Percentiles rank a stretch among this genome's conserved stretches.
Evolutionary conservation across 495 filamentous ascomycete genomes (phyloP).

Genomic region (Xylaria venustula): DNA sequence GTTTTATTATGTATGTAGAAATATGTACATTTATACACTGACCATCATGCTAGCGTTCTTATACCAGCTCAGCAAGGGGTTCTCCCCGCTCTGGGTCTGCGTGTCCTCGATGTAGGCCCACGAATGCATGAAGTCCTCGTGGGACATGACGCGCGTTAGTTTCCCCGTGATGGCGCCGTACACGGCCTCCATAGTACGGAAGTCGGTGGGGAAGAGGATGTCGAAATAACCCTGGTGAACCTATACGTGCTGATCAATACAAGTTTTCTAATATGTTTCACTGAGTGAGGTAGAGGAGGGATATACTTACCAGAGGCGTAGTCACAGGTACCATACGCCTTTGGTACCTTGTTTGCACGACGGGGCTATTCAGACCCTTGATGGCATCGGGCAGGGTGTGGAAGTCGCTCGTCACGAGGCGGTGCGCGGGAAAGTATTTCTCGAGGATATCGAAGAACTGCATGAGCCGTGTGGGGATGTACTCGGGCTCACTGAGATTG

Average conservation of each 20-base stretch:
- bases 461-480: constrained; percentile 91
- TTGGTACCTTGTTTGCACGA: constrained; percentile 92
- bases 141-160: constrained; percentile 75
- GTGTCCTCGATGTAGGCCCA: constrained; percentile 93
- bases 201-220: constrained; percentile 97
- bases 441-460: constrained; percentile 91
- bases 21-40: constrained; percentile 73
- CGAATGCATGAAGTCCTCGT: constrained; percentile 84
- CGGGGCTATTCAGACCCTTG: constrained; percentile 81
- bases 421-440: constrained; percentile 82
- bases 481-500: constrained; percentile 79
- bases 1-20: too few species aligned
- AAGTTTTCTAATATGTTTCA: background rate
- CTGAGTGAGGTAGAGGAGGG: background rate
- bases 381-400: constrained; percentile 78
- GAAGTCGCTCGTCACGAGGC: constrained; percentile 89
- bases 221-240: constrained; percentile 98
- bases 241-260: constrained; percentile 38
- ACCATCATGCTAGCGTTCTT: constrained; percentile 88
- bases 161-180: constrained; percentile 91
- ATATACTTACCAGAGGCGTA: constrained; percentile 76
- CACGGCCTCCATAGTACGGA: constrained; percentile 79
- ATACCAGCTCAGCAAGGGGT: constrained; percentile 90
- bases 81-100: constrained; percentile 84
- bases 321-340: constrained; percentile 81